Base-by-base conservation (phyloP, 768 basidiomycete species). In the Paxillus involutus region DNA sequence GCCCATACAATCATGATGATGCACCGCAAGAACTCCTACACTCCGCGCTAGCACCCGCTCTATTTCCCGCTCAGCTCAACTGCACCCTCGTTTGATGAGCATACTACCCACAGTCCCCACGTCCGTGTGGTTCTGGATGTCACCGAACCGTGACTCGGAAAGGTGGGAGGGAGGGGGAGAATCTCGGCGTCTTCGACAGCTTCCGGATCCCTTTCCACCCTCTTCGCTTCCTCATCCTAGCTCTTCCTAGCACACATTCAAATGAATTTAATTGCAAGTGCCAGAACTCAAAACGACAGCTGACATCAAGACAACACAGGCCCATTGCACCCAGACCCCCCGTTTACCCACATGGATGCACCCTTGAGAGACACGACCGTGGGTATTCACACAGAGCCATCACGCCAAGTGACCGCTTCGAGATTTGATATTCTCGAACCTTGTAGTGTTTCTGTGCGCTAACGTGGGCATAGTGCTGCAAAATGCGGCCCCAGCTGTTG, bases 341-440 rank as follows among this genome's bases (percentile, higher is more conserved):
- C 16, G 39, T 16, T 40, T 40, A 40, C 39, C 39, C 39, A 40
- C 6, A 21, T 21, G 39, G 39, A 17, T 41, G 19, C 13, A 41
- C 17, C 16, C 41, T 30, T 51, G 39, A 36, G 26, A 49, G 39
- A 49, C 48, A 40, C 48, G 48, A 49, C 36, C 48, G 48, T 49
- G 48, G 48, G 48, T 49, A 49, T 24, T 35, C 17, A 39, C 37
- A 13, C 4, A 16, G 48, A 21, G 39, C 21, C 47, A 35, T 46
- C 17, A 47, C 32, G n/a, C 16, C 47, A 35, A 37, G 32, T 39
- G 6, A 14, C 13, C n/a, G 37, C 37, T 13, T 14, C 11, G n/a
- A 39, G 7, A 14, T 39, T 39, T 39, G 37, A n/a, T 39, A 14
- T 39, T n/a, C 14, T 14, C 5, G 37, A 39, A 39, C 37, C 37